Conservation (phyloP, 2,329 filamentous ascomycete species). For the Davidsoniella virescens region DNA sequence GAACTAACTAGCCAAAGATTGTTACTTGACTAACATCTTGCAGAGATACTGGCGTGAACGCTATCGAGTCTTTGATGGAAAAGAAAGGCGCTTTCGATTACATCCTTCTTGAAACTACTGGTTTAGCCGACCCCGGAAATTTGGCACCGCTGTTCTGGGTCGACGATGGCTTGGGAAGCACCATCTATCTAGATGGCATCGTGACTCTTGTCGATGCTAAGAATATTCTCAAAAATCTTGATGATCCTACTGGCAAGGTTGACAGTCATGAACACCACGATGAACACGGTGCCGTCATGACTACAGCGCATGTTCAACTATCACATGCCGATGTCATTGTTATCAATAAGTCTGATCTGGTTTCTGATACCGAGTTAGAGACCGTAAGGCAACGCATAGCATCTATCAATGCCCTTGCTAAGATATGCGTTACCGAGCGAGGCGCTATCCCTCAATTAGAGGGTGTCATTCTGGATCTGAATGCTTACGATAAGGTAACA, state of each 20-base stretch:
- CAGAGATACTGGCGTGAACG: slow-evolving; percentile 81
- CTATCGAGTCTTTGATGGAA: slow-evolving; percentile 91
- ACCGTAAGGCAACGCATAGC: slow-evolving; percentile 53
- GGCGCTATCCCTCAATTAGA: slow-evolving; percentile 69
- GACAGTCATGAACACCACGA: slow-evolving; percentile 35
- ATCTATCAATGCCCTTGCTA: slow-evolving; percentile 81
- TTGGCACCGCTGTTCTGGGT: slow-evolving; percentile 95
- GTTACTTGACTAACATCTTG: not conserved
- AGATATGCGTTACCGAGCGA: slow-evolving; percentile 64
- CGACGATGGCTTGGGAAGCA: slow-evolving; percentile 85
- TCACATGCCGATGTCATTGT: slow-evolving; percentile 92
- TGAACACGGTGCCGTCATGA: slow-evolving; percentile 52
- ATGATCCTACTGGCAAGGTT: slow-evolving; percentile 47
- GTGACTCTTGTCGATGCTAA: slow-evolving; percentile 92
- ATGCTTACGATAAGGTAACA: slow-evolving; percentile 77
- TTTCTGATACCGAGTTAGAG: slow-evolving; percentile 52
- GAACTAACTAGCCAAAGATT: not conserved
- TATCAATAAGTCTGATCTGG: slow-evolving; percentile 84
- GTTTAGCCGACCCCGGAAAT: slow-evolving; percentile 87
- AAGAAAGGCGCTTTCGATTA: slow-evolving; percentile 91
- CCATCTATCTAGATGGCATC: slow-evolving; percentile 91
- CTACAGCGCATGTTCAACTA: slow-evolving; percentile 88
- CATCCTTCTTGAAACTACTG: slow-evolving; percentile 91
- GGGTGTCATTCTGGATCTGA: slow-evolving; percentile 72
- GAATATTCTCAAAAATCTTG: slow-evolving; percentile 69